Base-by-base conservation (phyloP, 805 yeast species). In the Yamadazyma olivae region DNA sequence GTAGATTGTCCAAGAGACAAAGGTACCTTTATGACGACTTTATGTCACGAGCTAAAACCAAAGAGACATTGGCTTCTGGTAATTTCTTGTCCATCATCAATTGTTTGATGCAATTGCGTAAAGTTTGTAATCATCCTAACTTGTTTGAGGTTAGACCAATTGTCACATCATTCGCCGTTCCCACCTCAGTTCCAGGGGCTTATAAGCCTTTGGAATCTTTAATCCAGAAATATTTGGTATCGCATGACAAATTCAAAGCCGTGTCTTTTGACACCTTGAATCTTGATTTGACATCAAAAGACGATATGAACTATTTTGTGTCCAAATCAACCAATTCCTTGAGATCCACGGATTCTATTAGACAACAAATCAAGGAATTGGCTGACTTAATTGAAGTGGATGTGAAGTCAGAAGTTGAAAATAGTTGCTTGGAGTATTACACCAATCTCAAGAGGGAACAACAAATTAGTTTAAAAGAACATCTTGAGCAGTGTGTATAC, bases 101-200 rank as follows among this genome's bases (percentile, higher is more conserved):
- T 53, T 93, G 98, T 68, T 72, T 93, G 64, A 93, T 93, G 99
- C 99, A 93, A 59, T 67, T 93, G 51, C 77, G 99, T 52, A 93
- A 93, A 57, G 97, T 90, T 19, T 89, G 97, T 65, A 90, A 90
- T 51, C 98, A 90, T 59, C 96, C 96, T 0, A 97, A 93, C 63
- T 64, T 93, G 41, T 95, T 93, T 62, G 99, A 93, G 57, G 96
- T 90, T 5, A 71, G 99, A 40, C 98, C 98, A 0, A 86, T 93
- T 46, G 75, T 86, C 27, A 93, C 99, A 0, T 90, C 98, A 2
- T 81, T 87, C 54, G 84, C 91, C 0, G 67, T 89, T 68, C 77
- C 77, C 2, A 68, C 70, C 31, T 76, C 88, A 1, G 88, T 85
- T 4, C 63, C 74, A 3, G 61, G 77, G 1, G 55, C 64, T 5